Conservation (phyloP, 352 stramenopile species). For the Globisporangium canariense region DNA sequence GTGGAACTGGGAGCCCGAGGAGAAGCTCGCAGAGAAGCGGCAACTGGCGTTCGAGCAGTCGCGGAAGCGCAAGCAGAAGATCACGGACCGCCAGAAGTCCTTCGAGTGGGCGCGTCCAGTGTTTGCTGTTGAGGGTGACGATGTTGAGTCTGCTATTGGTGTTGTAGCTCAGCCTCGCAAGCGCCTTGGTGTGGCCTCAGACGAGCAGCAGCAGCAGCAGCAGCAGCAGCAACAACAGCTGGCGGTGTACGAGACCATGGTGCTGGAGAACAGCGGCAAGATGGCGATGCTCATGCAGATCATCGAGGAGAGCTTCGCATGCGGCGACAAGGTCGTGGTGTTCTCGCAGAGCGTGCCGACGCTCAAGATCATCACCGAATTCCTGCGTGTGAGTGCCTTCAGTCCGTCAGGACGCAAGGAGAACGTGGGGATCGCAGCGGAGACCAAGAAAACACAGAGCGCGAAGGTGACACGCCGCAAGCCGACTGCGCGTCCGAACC, state of each 20-base stretch:
- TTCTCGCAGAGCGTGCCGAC: slow-evolving; percentile 88
- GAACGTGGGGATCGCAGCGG: slow-evolving; percentile 15
- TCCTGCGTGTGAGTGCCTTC: slow-evolving; percentile 55
- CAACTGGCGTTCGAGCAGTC: slow-evolving; percentile 41
- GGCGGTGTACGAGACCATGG: slow-evolving; percentile 36
- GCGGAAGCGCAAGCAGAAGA: slow-evolving; percentile 62
- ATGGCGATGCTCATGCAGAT: slow-evolving; percentile 77
- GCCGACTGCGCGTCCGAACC: slow-evolving; percentile 30
- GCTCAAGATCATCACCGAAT: slow-evolving; percentile 74
- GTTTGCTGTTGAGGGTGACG: slow-evolving; percentile 22
- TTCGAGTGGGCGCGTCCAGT: slow-evolving; percentile 65
- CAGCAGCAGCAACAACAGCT: neutral
- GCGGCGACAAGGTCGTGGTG: slow-evolving; percentile 83
- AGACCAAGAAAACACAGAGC: neutral
- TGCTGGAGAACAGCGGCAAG: slow-evolving; percentile 76
- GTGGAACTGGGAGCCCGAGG: slow-evolving; percentile 70
- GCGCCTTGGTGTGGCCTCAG: neutral
- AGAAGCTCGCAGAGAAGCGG: slow-evolving; percentile 52
- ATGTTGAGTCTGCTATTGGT: neutral
- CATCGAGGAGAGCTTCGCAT: slow-evolving; percentile 64
- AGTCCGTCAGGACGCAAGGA: slow-evolving; percentile 33
- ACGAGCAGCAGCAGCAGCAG: slow-evolving; percentile 1
- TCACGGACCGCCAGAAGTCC: slow-evolving; percentile 51
- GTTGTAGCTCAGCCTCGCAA: neutral
- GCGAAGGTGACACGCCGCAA: slow-evolving; percentile 28